Evolutionary conservation across 495 filamentous ascomycete genomes (phyloP), one percentile per base, ranked within the genome.

Genomic region (Penicillium samsonianum): DNA sequence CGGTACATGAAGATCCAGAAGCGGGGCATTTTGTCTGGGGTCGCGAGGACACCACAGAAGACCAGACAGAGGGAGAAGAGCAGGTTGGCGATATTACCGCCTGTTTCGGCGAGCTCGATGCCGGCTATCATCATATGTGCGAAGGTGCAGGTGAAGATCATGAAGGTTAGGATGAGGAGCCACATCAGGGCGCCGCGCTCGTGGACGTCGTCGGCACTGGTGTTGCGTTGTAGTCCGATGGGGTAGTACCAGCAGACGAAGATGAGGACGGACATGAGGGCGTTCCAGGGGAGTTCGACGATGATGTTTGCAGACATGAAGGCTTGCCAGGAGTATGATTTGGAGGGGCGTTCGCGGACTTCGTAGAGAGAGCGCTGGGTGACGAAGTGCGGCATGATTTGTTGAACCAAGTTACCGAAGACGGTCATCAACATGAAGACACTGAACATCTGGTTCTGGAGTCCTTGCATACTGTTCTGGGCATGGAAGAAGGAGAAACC

Each of bases 1-100:
- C 86, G 85, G 70, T 91, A 90, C 85, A 91, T 88, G 76, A 91
- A 91, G 65, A 89, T 89, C 89, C 88, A 92, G 80, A 91, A 92
- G 26, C 81, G 68, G 12, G 88, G 88, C 50, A 90, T 77, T 1
- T 74, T 70, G 2, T 70, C 59, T 0, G 88, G 86, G 16, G 69
- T 80, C 45, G 86, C 85, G 61, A 93, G 82, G 54, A 91, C 87
- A 80, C 86, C 78, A 48, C 78, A 79, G 74, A 87, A 87, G 60
- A 86, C 73, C 51, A 85, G 75, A 65, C 73, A 82, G 45, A 89
- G 79, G 23, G 85, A 83, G 70, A 84, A 87, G 33, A 83, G 54
- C 62, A 89, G 58, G 51, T 86, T 81, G 53, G 84, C 84, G 28
- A 89, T 61, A 60, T 83, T 85, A 53, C 81, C 81, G 49, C 82